Evolutionary conservation across 2,329 filamentous ascomycete species (phyloP).

Genomic region (Cytospora chrysosperma): DNA sequence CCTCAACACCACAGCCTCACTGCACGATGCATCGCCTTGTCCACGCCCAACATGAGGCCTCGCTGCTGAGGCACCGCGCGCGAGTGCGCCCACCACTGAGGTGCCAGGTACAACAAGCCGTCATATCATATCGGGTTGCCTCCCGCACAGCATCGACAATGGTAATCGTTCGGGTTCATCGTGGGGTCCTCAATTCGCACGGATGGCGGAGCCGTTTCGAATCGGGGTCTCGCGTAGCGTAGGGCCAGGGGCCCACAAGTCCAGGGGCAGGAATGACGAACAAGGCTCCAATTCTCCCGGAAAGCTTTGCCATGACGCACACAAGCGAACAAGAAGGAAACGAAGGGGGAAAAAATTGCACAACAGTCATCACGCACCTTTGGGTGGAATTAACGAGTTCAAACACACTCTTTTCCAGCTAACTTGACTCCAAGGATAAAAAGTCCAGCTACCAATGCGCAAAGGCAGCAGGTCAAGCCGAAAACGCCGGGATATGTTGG

Average conservation of each 20-base stretch:
- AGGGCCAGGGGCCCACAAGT: slow-evolving; percentile 17
- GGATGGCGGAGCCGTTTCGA: slow-evolving; percentile 11
- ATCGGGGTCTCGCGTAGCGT: slow-evolving; percentile 14
- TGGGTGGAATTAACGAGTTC: not conserved
- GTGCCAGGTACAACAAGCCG: not conserved
- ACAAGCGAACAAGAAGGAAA: not conserved
- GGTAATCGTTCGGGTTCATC: not conserved
- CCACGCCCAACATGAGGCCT: not conserved
- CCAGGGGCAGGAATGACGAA: slow-evolving; percentile 15
- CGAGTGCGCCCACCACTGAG: not conserved
- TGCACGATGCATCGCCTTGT: not conserved
- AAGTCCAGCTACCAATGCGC: slow-evolving; percentile 6
- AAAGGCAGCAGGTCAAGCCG: slow-evolving; percentile 10
- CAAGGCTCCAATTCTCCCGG: slow-evolving; percentile 17
- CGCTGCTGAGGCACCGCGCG: not conserved
- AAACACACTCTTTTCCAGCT: slow-evolving; percentile 10
- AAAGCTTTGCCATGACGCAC: slow-evolving; percentile 22
- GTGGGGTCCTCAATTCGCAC: slow-evolving; percentile 6
- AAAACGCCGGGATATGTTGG: slow-evolving; percentile 7
- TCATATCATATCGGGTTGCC: not conserved
- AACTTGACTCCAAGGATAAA: slow-evolving; percentile 1
- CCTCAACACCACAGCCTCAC: not conserved
- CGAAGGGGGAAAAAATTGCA: not conserved
- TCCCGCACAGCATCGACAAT: not conserved
- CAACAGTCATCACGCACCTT: slow-evolving; percentile 19